Evolutionary conservation across 1,284 basidiomycete genomes (phyloP).

Genomic region (Apiotrichum akiyoshidainum): DNA sequence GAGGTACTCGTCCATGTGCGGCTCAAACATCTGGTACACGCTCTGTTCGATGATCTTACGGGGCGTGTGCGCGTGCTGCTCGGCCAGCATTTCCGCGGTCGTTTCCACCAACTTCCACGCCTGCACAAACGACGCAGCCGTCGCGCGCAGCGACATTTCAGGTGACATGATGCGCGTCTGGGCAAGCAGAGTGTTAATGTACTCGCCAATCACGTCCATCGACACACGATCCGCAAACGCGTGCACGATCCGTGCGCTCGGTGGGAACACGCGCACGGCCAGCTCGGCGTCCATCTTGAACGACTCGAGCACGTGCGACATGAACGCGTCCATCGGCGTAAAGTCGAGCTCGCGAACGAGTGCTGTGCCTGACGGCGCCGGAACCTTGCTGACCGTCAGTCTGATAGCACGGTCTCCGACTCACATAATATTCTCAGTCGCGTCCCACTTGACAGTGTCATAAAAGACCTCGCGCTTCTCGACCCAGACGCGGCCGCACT

Average conservation of each 20-base stretch:
- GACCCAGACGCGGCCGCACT: constrained; percentile 85
- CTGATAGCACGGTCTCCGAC: constrained; percentile 39
- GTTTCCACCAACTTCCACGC: constrained; percentile 79
- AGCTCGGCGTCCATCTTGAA: constrained; percentile 71
- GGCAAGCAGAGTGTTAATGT: constrained; percentile 72
- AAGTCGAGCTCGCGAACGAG: constrained; percentile 62
- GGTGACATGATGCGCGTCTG: constrained; percentile 71
- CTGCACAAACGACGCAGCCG: constrained; percentile 84
- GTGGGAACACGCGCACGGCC: constrained; percentile 81
- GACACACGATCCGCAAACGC: constrained; percentile 47
- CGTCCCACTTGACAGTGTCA: constrained; percentile 71
- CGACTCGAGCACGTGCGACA: constrained; percentile 64
- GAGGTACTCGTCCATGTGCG: constrained; percentile 94
- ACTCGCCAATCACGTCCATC: constrained; percentile 66
- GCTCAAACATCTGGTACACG: constrained; percentile 87
- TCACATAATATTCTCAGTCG: constrained; percentile 78
- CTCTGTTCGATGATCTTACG: constrained; percentile 69
- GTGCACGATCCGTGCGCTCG: constrained; percentile 48
- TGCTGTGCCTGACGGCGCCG: constrained; percentile 30
- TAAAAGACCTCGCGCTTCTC: constrained; percentile 95
- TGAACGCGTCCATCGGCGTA: constrained; percentile 88
- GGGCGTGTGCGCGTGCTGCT: constrained; percentile 44
- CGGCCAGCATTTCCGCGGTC: constrained; percentile 55
- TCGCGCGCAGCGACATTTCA: constrained; percentile 74
- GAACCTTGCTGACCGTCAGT: constrained; percentile 29